These are phyloP conservation scores for Trametes sp. DNA, from an alignment of 1,284 basidiomycete species.

Conservation along the genomic window DNA sequence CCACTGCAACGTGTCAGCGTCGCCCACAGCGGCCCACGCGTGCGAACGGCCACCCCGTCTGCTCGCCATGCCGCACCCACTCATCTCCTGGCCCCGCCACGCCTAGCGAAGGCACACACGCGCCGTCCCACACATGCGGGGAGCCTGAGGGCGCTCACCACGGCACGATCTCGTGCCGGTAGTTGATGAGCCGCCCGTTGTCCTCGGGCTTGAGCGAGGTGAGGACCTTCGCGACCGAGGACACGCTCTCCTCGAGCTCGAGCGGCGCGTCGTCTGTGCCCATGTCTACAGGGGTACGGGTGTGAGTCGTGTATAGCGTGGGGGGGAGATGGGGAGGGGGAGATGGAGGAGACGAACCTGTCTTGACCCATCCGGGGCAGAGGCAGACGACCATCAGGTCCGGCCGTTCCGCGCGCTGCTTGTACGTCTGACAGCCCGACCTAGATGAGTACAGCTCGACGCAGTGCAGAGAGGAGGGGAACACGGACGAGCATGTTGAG, in stretches of 20 bases:
- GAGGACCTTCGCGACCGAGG: slow-evolving; percentile 36
- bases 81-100: too few relatives aligned
- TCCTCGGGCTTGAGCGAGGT: slow-evolving; percentile 31
- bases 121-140: background rate
- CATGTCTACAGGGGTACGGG: slow-evolving; percentile 35
- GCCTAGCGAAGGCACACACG: too few relatives aligned
- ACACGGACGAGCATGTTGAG: slow-evolving; percentile 33
- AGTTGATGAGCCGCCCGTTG: slow-evolving; percentile 26
- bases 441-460: too few relatives aligned
- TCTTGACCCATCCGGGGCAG: slow-evolving; percentile 44
- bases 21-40: too few relatives aligned
- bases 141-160: slow-evolving; percentile 23
- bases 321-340: background rate
- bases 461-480: background rate
- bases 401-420: slow-evolving; percentile 37
- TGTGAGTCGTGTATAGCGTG: too few relatives aligned
- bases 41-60: too few relatives aligned
- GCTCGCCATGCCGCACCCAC: too few relatives aligned
- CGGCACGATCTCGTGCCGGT: slow-evolving; percentile 21
- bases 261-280: slow-evolving; percentile 42
- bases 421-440: slow-evolving; percentile 42
- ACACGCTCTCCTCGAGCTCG: slow-evolving; percentile 39
- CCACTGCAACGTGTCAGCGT: too few relatives aligned
- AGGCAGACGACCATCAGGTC: slow-evolving; percentile 36
- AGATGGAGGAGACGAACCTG: slow-evolving; percentile 24